phyloP scores from a whole-genome alignment of 2,329 filamentous ascomycete genomes.

The Byssoonygena ceratinophila region DNA sequence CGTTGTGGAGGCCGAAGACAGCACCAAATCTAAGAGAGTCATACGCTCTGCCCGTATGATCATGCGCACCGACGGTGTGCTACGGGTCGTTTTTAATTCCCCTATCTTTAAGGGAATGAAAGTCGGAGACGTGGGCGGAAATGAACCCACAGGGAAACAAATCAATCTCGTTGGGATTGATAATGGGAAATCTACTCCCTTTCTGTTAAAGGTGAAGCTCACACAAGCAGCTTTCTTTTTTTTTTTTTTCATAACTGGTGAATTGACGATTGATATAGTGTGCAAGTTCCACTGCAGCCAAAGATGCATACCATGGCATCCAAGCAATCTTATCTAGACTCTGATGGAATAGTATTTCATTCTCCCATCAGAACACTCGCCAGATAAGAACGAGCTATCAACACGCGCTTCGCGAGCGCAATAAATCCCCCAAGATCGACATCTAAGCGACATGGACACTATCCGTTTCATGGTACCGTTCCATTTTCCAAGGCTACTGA shows the following conservation, averaged over 20 bases:
- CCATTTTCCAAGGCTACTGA: too few relatives aligned
- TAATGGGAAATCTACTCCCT: conserved; percentile 42
- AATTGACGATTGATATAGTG: conserved; percentile 9
- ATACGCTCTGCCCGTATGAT: conserved; percentile 55
- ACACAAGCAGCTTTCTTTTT: too few relatives aligned
- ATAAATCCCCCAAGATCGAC: too few relatives aligned
- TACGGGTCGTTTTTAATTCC: conserved; percentile 77
- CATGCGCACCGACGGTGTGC: conserved; percentile 83
- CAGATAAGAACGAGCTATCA: too few relatives aligned
- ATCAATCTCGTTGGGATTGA: conserved; percentile 53
- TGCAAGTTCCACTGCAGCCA: conserved; percentile 9
- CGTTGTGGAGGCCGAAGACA: conserved; percentile 44
- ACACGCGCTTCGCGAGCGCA: too few relatives aligned
- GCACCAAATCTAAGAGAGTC: conserved; percentile 26
- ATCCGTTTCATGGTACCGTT: too few relatives aligned
- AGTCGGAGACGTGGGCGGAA: conserved; percentile 55
- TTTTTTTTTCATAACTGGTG: background rate
- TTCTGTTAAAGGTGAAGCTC: conserved; percentile 46
- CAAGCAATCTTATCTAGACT: conserved; percentile 8
- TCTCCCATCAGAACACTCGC: background rate
- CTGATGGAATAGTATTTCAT: background rate
- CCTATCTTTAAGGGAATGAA: conserved; percentile 67
- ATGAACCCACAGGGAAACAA: conserved; percentile 59
- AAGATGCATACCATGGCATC: conserved; percentile 12
- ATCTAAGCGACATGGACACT: too few relatives aligned